Base-by-base conservation (phyloP, 805 yeast species). In the Maudiozyma pseudohumilis region DNA sequence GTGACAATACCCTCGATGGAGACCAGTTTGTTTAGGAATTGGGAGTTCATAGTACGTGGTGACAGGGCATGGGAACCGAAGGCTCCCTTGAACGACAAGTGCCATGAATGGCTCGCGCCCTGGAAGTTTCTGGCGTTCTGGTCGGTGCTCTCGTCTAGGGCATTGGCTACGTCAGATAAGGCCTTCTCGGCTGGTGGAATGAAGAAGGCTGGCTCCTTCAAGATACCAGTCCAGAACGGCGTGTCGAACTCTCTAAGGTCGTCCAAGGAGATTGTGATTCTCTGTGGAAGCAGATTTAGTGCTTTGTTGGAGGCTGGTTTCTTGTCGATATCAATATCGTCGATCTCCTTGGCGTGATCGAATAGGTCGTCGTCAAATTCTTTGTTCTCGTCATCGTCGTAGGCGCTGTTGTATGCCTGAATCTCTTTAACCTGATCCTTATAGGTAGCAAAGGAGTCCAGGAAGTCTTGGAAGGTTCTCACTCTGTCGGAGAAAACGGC, bases 1-100 rank as follows among this genome's bases (percentile, higher is more conserved):
- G 97, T 89, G 13, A 92, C 95, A 49, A 92, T 92, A 39, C 98
- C 98, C 62, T 92, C 96, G 18, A 92, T 69, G 1, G 94, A 78
- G 31, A 92, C 75, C 72, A 89, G 66, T 53, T 80, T 79, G 39
- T 95, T 86, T 36, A 92, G 65, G 46, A 75, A 80, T 11, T 70
- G 62, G 2, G 97, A 80, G 41, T 79, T 74, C 40, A 92, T 76
- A 3, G 95, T 77, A 52, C 97, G 73, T 16, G 98, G 96, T 18
- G 87, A 80, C 21, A 89, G 77, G 32, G 80, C 72, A 55, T 87
- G 88, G 39, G 78, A 74, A 39, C 97, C 97, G 60, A 92, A 86
- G 0, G 96, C 78, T 38, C 98, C 98, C 48, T 74, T 76, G 62
- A 89, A 86, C 0, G 88, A 81, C 12, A 92, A 60, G 50, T 80